These are phyloP conservation scores for Colletotrichum spaethianum DNA, from an alignment of 2,329 filamentous ascomycete genomes.

Conservation along the genomic window DNA sequence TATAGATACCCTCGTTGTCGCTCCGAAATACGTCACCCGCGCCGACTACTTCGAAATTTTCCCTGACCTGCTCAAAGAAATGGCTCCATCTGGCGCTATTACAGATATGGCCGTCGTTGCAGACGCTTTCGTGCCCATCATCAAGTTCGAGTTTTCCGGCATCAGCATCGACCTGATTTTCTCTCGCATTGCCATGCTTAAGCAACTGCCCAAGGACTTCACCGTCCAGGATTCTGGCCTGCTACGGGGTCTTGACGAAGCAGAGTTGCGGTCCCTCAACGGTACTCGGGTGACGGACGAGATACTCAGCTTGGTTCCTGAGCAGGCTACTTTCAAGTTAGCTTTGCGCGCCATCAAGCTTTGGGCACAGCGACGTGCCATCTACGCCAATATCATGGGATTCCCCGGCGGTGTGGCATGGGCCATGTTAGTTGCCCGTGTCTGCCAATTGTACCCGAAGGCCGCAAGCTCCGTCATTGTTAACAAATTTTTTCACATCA, in stretches of 20 bases:
- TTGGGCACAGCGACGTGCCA: slow-evolving; percentile 92
- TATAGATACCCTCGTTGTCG: slow-evolving; percentile 96
- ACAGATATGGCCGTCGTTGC: slow-evolving; percentile 88
- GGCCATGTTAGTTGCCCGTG: slow-evolving; percentile 96
- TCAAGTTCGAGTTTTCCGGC: slow-evolving; percentile 92
- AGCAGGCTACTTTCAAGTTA: slow-evolving; percentile 89
- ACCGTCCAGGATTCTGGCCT: slow-evolving; percentile 87
- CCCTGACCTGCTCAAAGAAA: slow-evolving; percentile 81
- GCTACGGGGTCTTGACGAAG: slow-evolving; percentile 87
- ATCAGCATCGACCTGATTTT: slow-evolving; percentile 98
- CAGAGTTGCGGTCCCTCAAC: slow-evolving; percentile 90
- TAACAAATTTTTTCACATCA: slow-evolving; percentile 93
- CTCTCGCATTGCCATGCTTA: slow-evolving; percentile 78
- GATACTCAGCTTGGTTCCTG: slow-evolving; percentile 89
- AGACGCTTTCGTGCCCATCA: slow-evolving; percentile 95
- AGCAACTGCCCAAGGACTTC: slow-evolving; percentile 80
- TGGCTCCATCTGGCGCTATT: slow-evolving; percentile 84
- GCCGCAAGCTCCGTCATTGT: slow-evolving; percentile 91
- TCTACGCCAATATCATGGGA: slow-evolving; percentile 96
- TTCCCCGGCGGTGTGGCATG: slow-evolving; percentile 98
- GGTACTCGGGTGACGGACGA: slow-evolving; percentile 95
- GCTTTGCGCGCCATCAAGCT: slow-evolving; percentile 94
- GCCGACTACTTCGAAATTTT: slow-evolving; percentile 95
- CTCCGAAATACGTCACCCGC: slow-evolving; percentile 88
- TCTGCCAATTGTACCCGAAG: slow-evolving; percentile 96